phyloP scores from a whole-genome alignment of 2,329 filamentous ascomycete species.

The Zalaria sp. region DNA sequence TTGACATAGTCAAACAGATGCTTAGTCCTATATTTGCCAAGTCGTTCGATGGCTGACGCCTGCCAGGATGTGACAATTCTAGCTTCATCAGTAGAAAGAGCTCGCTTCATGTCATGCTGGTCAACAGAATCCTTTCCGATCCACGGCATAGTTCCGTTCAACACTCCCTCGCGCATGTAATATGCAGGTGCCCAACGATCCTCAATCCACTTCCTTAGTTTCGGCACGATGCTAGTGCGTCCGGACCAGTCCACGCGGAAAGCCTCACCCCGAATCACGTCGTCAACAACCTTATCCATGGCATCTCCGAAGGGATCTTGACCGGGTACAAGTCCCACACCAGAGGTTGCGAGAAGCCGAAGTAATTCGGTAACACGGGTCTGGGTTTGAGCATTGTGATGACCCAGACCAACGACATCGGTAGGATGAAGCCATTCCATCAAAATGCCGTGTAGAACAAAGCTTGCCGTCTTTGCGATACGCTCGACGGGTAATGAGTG shows the following conservation, averaged over 20 bases:
- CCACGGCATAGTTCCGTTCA: conserved; percentile 14
- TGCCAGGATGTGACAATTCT: conserved; percentile 8
- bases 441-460: conserved; percentile 32
- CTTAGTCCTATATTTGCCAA: conserved; percentile 31
- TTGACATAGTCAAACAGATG: conserved; percentile 68
- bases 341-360: too few relatives aligned
- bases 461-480: conserved; percentile 40
- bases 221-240: conserved; percentile 41
- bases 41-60: conserved; percentile 21
- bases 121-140: background rate
- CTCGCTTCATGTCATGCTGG: conserved; percentile 4
- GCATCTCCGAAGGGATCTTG: conserved; percentile 49
- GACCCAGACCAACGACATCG: too few relatives aligned
- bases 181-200: conserved; percentile 45
- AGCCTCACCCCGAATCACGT: conserved; percentile 48
- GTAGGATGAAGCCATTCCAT: too few relatives aligned
- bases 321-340: background rate
- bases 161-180: conserved; percentile 42
- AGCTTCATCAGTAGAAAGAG: conserved; percentile 1
- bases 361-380: too few relatives aligned
- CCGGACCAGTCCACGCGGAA: conserved; percentile 44
- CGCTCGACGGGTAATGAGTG: conserved; percentile 18
- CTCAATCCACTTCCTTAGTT: conserved; percentile 54
- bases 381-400: too few relatives aligned
- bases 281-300: conserved; percentile 51